These are phyloP conservation scores for Corinectria fuckeliana DNA, from an alignment of 2,329 filamentous ascomycete genomes.

Conservation along the genomic window DNA sequence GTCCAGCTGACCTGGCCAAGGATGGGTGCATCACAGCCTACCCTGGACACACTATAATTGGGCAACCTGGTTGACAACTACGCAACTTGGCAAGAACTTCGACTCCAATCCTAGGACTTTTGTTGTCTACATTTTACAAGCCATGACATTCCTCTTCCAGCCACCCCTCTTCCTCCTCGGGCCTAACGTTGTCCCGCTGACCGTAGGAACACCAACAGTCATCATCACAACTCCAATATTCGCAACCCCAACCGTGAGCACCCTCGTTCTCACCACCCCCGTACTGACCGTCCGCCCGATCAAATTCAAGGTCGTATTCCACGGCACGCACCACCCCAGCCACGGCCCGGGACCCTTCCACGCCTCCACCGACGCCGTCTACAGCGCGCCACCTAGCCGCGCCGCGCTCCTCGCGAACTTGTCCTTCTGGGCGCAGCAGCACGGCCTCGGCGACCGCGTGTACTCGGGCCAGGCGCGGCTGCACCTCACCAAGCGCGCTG, in stretches of 20 bases:
- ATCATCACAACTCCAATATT: neutral
- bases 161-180: constrained; percentile 32
- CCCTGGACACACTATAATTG: neutral
- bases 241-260: neutral
- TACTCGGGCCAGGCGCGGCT: constrained; percentile 24
- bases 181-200: neutral
- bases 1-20: too few relatives aligned
- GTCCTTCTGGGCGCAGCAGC: constrained; percentile 15
- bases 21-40: neutral
- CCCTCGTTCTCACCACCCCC: neutral
- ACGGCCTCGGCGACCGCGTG: constrained; percentile 23
- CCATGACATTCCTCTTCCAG: constrained; percentile 38
- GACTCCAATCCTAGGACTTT: neutral
- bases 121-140: neutral
- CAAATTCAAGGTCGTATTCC: constrained; percentile 28
- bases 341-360: constrained; percentile 14
- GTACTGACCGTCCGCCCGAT: neutral
- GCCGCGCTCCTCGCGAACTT: constrained; percentile 25
- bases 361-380: constrained; percentile 22
- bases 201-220: neutral
- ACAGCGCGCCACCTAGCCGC: constrained; percentile 19
- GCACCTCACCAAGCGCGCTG: constrained; percentile 18
- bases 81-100: neutral
- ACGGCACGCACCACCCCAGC: constrained; percentile 11
- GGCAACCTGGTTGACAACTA: neutral